A percentile compares a stretch with the other conserved stretches of the same genome.
These are phyloP conservation scores for Coemansia sp. DNA, from an alignment of 192 early-diverging fungal species.

Conservation along the genomic window DNA sequence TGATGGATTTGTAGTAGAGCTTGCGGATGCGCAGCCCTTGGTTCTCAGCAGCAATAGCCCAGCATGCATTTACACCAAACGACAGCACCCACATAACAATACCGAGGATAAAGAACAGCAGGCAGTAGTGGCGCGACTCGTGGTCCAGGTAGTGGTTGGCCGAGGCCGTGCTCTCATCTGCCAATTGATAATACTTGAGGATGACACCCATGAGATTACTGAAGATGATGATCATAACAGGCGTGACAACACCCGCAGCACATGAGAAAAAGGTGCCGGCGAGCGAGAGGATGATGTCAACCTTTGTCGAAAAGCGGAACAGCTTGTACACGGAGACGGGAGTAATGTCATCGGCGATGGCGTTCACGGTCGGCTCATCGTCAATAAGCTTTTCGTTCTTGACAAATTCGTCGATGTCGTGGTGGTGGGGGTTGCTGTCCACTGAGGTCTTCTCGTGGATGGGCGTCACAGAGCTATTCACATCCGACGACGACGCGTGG, in stretches of 20 bases:
- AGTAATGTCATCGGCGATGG: neutral
- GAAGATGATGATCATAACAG: constrained; percentile 30
- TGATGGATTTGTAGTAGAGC: constrained; percentile 74
- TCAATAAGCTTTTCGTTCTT: constrained; percentile 14
- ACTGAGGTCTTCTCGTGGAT: constrained; percentile 1
- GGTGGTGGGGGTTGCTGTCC: neutral
- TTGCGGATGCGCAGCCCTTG: constrained; percentile 77
- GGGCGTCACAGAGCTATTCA: constrained; percentile 6
- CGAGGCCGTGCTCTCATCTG: constrained; percentile 2
- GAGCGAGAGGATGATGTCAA: constrained; percentile 58
- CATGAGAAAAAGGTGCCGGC: constrained; percentile 51
- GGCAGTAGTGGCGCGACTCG: constrained; percentile 40
- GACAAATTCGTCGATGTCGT: constrained; percentile 5
- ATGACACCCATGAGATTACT: constrained; percentile 19
- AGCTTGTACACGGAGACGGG: constrained; percentile 59
- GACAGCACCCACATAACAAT: constrained; percentile 42
- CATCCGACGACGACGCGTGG: constrained; percentile 6
- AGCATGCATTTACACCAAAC: constrained; percentile 42
- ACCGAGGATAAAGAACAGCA: constrained; percentile 44
- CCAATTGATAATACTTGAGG: neutral
- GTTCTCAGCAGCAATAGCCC: constrained; percentile 57
- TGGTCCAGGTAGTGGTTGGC: constrained; percentile 33
- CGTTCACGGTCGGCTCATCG: neutral
- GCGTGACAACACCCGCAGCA: constrained; percentile 46
- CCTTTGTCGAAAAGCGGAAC: constrained; percentile 68